Evolutionary conservation across 169 alveolate genomes (phyloP), one percentile per base, ranked within the genome.

Genomic region (Cryptosporidium tyzzeri): DNA sequence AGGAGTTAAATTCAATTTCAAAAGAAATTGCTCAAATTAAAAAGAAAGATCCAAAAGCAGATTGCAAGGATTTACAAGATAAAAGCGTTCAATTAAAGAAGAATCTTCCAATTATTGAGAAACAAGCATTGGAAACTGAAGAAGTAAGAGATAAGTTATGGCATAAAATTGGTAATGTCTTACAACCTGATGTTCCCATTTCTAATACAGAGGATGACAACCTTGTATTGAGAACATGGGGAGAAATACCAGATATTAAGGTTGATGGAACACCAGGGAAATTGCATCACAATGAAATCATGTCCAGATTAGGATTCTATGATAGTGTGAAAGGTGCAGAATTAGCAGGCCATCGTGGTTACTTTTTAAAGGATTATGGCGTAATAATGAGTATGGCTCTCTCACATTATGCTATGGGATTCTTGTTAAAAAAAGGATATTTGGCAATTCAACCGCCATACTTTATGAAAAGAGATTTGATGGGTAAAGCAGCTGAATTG

Each of bases 281-380:
- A 91, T 73, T 95, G 45, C 97, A 97, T 86, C 99, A 98, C 91
- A 97, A 96, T 92, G 98, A 97, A 71, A 94, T 98, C 65, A 93
- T 98, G 89, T 92, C 93, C 53, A 94, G 93, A 87, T 89, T 98
- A 10, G 98, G 97, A 51, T 97, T 98, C 53, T 95, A 93, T 65
- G 98, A 97, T 70, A 93, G 94, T n/a, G 95, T 95, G 61, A 95
- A 98, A 70, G 99, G 99, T 0, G 94, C 94, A 50, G 98, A 97
- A 89, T 96, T 97, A 21, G 99, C 99, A 21, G 99, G 99, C 1
- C 99, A 98, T 92, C 93, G 99, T 45, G 99, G 99, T 23, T 98
- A 97, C 92, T 98, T 96, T 94, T 93, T 98, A 37, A 97, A 96
- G 91, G 98, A 99, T 39, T 94, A 93, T 58, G 99, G 99, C n/a